Conservation (phyloP, 148 eudicot genomes). For the Fagopyrum tataricum region DNA sequence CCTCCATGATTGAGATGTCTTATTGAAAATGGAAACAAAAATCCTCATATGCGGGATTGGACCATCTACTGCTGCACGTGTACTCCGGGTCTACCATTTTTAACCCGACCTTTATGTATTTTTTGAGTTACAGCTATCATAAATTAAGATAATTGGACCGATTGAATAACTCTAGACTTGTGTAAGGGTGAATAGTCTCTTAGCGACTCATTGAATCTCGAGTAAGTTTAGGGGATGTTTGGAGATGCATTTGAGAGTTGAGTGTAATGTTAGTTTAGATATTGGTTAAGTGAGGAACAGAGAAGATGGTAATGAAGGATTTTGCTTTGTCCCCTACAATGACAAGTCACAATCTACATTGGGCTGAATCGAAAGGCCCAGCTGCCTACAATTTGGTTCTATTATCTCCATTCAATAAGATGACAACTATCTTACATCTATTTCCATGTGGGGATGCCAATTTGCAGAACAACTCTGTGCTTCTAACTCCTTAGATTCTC, state of each 20-base stretch:
- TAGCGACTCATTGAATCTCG: too few species aligned
- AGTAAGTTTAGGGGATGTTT: not conserved
- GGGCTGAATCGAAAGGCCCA: slow-evolving; percentile 1
- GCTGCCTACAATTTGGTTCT: not conserved
- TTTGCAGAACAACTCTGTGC: not conserved
- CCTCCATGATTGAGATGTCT: slow-evolving; percentile 54
- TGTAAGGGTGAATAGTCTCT: too few species aligned
- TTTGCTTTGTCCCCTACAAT: slow-evolving; percentile 3
- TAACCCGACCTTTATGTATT: not conserved
- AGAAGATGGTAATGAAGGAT: slow-evolving; percentile 10
- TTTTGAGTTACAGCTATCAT: too few species aligned
- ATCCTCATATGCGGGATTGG: slow-evolving; percentile 26
- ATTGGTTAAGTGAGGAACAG: not conserved
- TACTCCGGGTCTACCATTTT: slow-evolving; percentile 23
- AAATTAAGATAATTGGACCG: too few species aligned
- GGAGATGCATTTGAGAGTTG: not conserved
- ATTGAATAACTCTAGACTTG: too few species aligned
- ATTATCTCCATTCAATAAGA: slow-evolving; percentile 4
- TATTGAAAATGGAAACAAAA: slow-evolving; percentile 38
- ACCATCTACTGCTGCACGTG: slow-evolving; percentile 46
- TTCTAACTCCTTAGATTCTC: slow-evolving; percentile 9
- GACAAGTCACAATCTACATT: slow-evolving; percentile 5
- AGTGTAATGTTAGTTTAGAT: not conserved
- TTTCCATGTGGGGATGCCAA: slow-evolving; percentile 12
- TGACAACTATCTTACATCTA: not conserved